Evolutionary conservation across 2,329 filamentous ascomycete genomes (phyloP).

Genomic region (Orbilia quercus): DNA sequence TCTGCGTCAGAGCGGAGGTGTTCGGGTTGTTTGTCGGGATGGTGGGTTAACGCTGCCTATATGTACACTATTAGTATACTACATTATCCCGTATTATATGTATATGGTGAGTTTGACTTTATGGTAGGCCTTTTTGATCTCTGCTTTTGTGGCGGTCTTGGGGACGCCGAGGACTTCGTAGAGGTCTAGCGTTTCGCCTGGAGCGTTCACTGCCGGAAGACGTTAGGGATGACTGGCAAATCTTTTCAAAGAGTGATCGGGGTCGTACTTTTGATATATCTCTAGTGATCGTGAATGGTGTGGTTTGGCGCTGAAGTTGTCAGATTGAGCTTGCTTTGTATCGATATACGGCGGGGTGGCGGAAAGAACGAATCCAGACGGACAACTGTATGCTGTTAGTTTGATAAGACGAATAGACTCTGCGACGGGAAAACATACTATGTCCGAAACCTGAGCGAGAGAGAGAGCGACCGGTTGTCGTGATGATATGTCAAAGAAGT

Average conservation of each 20-base stretch:
- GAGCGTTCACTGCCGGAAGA: constrained; percentile 57
- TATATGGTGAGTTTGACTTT: constrained; percentile 72
- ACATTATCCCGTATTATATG: too few relatives aligned
- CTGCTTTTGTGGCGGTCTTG: constrained; percentile 76
- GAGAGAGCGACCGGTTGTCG: neutral
- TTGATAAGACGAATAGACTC: neutral
- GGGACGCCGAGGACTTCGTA: constrained; percentile 82
- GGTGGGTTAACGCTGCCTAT: constrained; percentile 84
- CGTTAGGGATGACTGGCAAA: constrained; percentile 31
- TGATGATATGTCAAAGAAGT: constrained; percentile 2
- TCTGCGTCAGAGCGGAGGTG: constrained; percentile 86
- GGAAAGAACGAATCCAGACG: constrained; percentile 5
- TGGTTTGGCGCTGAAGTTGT: neutral
- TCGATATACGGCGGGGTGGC: constrained; percentile 6
- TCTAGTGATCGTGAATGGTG: constrained; percentile 5
- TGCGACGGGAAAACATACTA: neutral
- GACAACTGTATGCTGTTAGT: neutral
- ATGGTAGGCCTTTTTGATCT: constrained; percentile 96
- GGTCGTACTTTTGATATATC: constrained; percentile 23
- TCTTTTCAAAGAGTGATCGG: neutral
- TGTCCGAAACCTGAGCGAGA: neutral
- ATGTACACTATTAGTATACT: too few relatives aligned
- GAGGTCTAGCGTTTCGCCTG: constrained; percentile 69
- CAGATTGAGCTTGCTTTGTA: neutral
- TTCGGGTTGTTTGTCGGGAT: constrained; percentile 95